phyloP scores from a whole-genome alignment of 2,329 filamentous ascomycete genomes.

The Penicillium corylophilum region DNA sequence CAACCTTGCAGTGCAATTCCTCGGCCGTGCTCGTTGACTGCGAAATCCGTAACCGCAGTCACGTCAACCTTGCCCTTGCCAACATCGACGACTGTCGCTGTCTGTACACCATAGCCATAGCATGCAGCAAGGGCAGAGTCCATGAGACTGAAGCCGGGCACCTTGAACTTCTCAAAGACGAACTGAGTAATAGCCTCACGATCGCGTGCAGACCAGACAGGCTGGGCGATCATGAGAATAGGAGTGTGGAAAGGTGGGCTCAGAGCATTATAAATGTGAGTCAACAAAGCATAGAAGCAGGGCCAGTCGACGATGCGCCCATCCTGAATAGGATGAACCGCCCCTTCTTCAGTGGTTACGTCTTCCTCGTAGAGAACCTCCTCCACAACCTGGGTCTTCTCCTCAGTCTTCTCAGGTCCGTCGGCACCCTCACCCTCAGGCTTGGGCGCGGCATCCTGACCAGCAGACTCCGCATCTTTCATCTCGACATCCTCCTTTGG shows the following conservation, averaged over 20 bases:
- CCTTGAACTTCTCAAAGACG: constrained; percentile 96
- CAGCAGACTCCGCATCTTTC: constrained; percentile 40
- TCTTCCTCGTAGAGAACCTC: constrained; percentile 79
- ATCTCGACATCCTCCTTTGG: constrained; percentile 45
- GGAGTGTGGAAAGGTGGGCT: constrained; percentile 93
- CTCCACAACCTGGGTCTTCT: constrained; percentile 37
- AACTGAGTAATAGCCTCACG: constrained; percentile 87
- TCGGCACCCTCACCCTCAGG: constrained; percentile 22
- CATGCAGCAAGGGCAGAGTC: constrained; percentile 81
- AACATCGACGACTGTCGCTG: constrained; percentile 84
- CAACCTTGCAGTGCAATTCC: constrained; percentile 63
- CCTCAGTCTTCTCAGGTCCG: constrained; percentile 24
- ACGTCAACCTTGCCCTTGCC: constrained; percentile 91
- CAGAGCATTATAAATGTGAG: constrained; percentile 85
- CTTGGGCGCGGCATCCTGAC: constrained; percentile 24
- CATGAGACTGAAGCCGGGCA: constrained; percentile 85
- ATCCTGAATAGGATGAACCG: constrained; percentile 78
- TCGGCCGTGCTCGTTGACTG: constrained; percentile 67
- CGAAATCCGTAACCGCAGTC: constrained; percentile 81
- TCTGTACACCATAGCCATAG: constrained; percentile 76
- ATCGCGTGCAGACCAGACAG: constrained; percentile 85
- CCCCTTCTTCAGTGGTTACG: constrained; percentile 80
- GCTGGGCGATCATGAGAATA: constrained; percentile 84
- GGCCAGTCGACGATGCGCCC: constrained; percentile 87
- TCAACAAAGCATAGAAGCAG: constrained; percentile 88